These are phyloP conservation scores for Hypoxylon crocopeplum DNA, from an alignment of 495 filamentous ascomycete genomes.

Conservation along the genomic window DNA sequence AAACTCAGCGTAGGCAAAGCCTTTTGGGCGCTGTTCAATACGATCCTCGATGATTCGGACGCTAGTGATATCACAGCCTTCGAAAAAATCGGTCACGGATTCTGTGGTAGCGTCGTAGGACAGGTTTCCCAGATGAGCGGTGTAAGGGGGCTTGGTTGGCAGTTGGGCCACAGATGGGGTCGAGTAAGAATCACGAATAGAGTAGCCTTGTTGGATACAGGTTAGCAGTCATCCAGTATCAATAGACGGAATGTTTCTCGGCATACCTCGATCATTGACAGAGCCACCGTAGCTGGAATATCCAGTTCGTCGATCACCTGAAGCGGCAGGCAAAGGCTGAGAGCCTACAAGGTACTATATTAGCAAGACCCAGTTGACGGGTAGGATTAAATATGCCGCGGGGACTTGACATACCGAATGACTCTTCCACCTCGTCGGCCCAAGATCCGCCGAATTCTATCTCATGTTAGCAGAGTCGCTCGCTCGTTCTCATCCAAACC, in stretches of 20 bases:
- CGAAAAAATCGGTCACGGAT: conserved; percentile 85
- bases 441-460: conserved; percentile 85
- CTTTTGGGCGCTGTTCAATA: conserved; percentile 88
- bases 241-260: conserved; percentile 17
- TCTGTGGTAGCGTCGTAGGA: conserved; percentile 87
- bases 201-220: conserved; percentile 57
- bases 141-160: conserved; percentile 90
- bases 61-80: conserved; percentile 80
- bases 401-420: conserved; percentile 65
- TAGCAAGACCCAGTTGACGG: conserved; percentile 27
- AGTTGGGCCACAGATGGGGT: conserved; percentile 72
- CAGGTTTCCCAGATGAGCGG: conserved; percentile 94
- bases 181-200: conserved; percentile 79
- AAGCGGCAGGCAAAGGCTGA: conserved; percentile 50
- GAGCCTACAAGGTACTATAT: conserved; percentile 41
- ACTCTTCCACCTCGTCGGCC: conserved; percentile 97
- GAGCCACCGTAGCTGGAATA: conserved; percentile 39
- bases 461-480: conserved; percentile 47
- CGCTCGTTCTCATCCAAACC: too few relatives aligned
- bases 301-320: conserved; percentile 48
- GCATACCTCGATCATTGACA: conserved; percentile 47
- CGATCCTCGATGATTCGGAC: conserved; percentile 97
- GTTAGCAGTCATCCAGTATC: conserved; percentile 1
- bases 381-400: conserved; percentile 10
- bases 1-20: conserved; percentile 98